Conservation (phyloP, 2,329 filamentous ascomycete species). For the Colletotrichum trifolii region DNA sequence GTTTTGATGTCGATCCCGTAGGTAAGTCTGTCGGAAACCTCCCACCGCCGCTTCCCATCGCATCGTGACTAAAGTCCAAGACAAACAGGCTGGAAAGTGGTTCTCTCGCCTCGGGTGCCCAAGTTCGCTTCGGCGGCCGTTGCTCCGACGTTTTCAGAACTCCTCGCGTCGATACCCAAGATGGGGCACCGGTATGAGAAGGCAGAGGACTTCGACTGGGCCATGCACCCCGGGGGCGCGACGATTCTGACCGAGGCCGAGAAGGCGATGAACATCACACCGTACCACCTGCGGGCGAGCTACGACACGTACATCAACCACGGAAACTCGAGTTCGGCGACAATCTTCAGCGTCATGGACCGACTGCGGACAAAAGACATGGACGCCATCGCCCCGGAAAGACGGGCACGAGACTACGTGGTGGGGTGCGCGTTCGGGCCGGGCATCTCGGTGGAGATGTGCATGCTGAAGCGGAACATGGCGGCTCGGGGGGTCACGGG, state of each 20-base stretch:
- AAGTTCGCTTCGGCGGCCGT: constrained; percentile 64
- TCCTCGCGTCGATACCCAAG: constrained; percentile 59
- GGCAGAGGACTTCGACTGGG: constrained; percentile 76
- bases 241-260: constrained; percentile 75
- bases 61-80: constrained; percentile 35
- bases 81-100: constrained; percentile 71
- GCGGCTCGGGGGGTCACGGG: constrained; percentile 45
- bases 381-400: constrained; percentile 64
- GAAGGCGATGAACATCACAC: constrained; percentile 63
- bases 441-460: constrained; percentile 76
- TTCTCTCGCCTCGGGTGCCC: constrained; percentile 71
- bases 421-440: constrained; percentile 78
- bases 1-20: constrained; percentile 72
- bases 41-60: neutral
- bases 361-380: constrained; percentile 69
- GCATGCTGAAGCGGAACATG: constrained; percentile 67
- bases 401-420: constrained; percentile 65
- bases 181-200: constrained; percentile 57
- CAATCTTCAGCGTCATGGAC: constrained; percentile 75
- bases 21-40: constrained; percentile 54
- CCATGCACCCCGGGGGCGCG: constrained; percentile 76
- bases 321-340: constrained; percentile 77
- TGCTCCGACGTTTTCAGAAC: constrained; percentile 63
- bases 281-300: constrained; percentile 76
- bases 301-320: constrained; percentile 76